Evolutionary conservation across 495 filamentous ascomycete genomes (phyloP), one percentile per base, ranked within the genome.

Genomic region (Penicillium alfredii): DNA sequence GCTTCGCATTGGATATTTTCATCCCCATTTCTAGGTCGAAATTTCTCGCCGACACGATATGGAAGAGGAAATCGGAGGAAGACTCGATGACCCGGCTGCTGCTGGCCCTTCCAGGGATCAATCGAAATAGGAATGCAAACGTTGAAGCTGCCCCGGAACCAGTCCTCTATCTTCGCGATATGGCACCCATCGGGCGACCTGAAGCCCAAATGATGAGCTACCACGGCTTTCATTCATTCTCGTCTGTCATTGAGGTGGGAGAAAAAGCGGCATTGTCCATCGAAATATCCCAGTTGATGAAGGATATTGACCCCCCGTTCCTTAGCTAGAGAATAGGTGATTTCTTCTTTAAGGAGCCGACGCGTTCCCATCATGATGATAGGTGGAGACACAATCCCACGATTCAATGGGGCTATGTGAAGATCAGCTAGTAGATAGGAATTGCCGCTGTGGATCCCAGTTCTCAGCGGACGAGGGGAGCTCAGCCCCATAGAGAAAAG

Each of bases 1-100:
- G 49, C 58, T 45, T 55, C 58, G 43, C 44, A 60, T 23, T 44
- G 47, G 12, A 58, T 42, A 35, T 62, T 63, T 34, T 63, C 57
- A 36, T 63, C 51, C 13, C 37, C 37, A 34, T 51, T 61, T 30
- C 58, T 49, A 35, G 55, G 49, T 19, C 42, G 37, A 14, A 35
- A 45, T 15, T 35, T 44, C 41, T 63, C 57, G n/a, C 46, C 57
- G 30, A 60, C 20, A 26, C 50, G 45, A 38, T 63, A 58, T 41
- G 52, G 57, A 33, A 63, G 33, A 24, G 60, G 60, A 45, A 53
- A 53, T 28, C 60, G 47, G 35, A 63, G 39, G 6, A 63, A 42
- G 10, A 54, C 35, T 16, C 35, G 37, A 28, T 21, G 19, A 29
- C 40, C 29, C 18, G 34, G 34, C 1, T 37, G 36, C 11, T 45